Percentiles rank a stretch among this genome's conserved stretches.
These are phyloP conservation scores for Salix caprea DNA, from an alignment of 345 rosid species.

Conservation along the genomic window DNA sequence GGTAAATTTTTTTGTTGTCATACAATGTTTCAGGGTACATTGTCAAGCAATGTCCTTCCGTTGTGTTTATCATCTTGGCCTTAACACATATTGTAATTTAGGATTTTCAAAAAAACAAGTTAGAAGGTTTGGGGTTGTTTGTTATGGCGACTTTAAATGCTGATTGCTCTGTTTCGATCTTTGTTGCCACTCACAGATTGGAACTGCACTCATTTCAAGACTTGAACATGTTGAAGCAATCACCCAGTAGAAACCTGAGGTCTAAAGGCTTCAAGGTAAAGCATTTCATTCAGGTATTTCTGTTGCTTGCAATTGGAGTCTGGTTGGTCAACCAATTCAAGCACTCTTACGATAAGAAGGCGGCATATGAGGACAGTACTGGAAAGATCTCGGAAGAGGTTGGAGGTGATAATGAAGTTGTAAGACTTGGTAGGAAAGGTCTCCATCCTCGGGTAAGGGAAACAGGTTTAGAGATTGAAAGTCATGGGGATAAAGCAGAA, in stretches of 20 bases:
- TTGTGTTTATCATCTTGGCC: not conserved
- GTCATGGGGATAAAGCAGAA: conserved; percentile 18
- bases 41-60: not conserved
- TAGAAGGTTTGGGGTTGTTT: not conserved
- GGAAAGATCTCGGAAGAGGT: conserved; percentile 9
- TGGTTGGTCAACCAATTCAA: conserved; percentile 60
- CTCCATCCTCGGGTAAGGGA: conserved; percentile 21
- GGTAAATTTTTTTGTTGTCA: not conserved
- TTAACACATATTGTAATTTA: not conserved
- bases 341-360: conserved; percentile 27
- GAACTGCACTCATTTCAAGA: not conserved
- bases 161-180: not conserved
- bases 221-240: conserved; percentile 37
- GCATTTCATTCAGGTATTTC: conserved; percentile 46
- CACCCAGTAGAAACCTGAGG: conserved; percentile 41
- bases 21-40: not conserved
- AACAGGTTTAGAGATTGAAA: conserved; percentile 1
- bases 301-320: conserved; percentile 41
- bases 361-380: conserved; percentile 3
- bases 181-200: conserved; percentile 1
- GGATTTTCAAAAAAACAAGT: not conserved
- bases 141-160: not conserved
- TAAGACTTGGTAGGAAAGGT: conserved; percentile 54
- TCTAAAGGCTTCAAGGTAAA: conserved; percentile 59
- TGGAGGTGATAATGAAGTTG: conserved; percentile 7